Conservation (phyloP, 805 yeast species). For the Limtongozyma cylindracea region DNA sequence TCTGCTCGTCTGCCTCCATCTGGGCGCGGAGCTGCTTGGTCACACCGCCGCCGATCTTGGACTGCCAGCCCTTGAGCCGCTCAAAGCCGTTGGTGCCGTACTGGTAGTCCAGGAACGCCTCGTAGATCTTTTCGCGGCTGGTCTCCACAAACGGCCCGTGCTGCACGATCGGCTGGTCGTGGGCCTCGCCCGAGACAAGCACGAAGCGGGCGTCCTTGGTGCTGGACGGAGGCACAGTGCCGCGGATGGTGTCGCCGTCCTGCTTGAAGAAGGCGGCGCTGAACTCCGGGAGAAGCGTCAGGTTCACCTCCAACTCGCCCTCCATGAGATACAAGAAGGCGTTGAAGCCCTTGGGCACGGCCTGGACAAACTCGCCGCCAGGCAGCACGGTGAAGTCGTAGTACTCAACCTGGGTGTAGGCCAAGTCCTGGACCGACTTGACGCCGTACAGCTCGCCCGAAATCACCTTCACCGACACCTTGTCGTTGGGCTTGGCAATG, state of each 20-base stretch:
- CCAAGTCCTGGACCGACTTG: conserved; percentile 47
- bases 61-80: conserved; percentile 32
- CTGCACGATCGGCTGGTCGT: conserved; percentile 58
- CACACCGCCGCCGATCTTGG: conserved; percentile 17
- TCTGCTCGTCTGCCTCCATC: no score
- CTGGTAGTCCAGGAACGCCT: conserved; percentile 56
- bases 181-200: conserved; percentile 48
- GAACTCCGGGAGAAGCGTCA: conserved; percentile 12
- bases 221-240: conserved; percentile 13
- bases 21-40: conserved; percentile 14
- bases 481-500: conserved; percentile 33
- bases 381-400: conserved; percentile 40
- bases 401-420: conserved; percentile 61
- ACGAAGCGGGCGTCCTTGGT: conserved; percentile 29
- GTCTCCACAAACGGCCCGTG: conserved; percentile 85
- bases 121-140: conserved; percentile 31
- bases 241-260: conserved; percentile 39
- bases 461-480: conserved; percentile 43
- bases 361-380: conserved; percentile 38
- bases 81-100: conserved; percentile 44
- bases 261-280: conserved; percentile 37
- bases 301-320: conserved; percentile 23
- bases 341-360: conserved; percentile 32
- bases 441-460: conserved; percentile 59
- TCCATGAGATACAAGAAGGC: conserved; percentile 41